A percentile compares a stretch with the other conserved stretches of the same genome.
phyloP scores from a whole-genome alignment of 495 filamentous ascomycete species.

The Penicillium salamii region DNA sequence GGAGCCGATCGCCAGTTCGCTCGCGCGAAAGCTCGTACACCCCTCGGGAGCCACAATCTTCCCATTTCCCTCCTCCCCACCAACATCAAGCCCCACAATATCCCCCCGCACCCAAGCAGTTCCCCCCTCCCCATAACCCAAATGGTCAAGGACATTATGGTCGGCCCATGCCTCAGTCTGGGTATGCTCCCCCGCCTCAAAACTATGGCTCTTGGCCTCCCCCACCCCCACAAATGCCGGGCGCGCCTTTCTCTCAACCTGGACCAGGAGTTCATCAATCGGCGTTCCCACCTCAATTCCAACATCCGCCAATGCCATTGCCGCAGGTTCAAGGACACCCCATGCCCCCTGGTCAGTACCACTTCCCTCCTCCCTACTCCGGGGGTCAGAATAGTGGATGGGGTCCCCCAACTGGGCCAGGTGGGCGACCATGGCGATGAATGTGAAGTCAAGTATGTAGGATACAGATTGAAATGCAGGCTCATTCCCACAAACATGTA shows the following conservation, averaged over 20 bases:
- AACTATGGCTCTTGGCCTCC: conserved; percentile 54
- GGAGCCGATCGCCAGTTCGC: conserved; percentile 14
- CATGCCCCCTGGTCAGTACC: conserved; percentile 37
- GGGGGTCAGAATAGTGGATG: conserved; percentile 20
- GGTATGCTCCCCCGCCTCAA: conserved; percentile 43
- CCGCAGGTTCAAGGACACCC: conserved; percentile 21
- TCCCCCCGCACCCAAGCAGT: conserved; percentile 21
- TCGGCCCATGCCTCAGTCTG: conserved; percentile 2
- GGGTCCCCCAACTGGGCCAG: conserved; percentile 14
- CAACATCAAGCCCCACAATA: conserved; percentile 22
- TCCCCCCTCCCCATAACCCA: conserved; percentile 23
- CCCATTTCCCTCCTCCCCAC: conserved; percentile 29
- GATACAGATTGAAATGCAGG: background rate
- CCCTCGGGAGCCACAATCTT: conserved; percentile 29
- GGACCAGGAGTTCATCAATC: conserved; percentile 19
- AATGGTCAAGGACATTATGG: conserved; percentile 19
- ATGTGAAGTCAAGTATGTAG: background rate
- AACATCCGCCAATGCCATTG: conserved; percentile 16
- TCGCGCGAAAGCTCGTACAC: conserved; percentile 50
- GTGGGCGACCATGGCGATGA: conserved; percentile 28
- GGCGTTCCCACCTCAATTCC: conserved; percentile 26
- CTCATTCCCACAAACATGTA: too few species aligned
- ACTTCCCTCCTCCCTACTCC: conserved; percentile 38
- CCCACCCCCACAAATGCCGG: conserved; percentile 31
- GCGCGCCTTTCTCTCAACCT: conserved; percentile 19